Evolutionary conservation across 108 stramenopile genomes (phyloP).

Genomic region (Conticribra weissflogii): DNA sequence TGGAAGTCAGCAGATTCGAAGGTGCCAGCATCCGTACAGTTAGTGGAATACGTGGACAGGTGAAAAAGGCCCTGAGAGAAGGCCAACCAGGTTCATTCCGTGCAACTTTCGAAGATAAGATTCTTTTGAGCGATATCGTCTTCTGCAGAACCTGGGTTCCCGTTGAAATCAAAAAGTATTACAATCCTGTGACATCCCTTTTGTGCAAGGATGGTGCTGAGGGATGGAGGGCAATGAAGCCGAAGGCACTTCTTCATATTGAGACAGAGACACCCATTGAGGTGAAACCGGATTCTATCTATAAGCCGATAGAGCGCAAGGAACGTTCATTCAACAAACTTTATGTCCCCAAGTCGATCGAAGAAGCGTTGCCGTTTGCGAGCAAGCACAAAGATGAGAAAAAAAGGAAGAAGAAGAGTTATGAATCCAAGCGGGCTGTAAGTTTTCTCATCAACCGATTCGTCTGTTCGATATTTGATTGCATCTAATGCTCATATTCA

Average conservation of each 20-base stretch:
- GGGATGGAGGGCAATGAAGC: constrained; percentile 91
- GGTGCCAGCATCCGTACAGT: constrained; percentile 96
- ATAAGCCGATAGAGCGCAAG: constrained; percentile 94
- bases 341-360: constrained; percentile 86
- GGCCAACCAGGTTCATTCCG: constrained; percentile 93
- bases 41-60: constrained; percentile 94
- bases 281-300: constrained; percentile 95
- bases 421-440: constrained; percentile 80
- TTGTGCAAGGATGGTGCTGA: constrained; percentile 58
- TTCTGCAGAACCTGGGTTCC: constrained; percentile 99
- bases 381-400: constrained; percentile 91
- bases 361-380: constrained; percentile 91
- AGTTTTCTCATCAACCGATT: constrained; percentile 1
- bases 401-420: constrained; percentile 74
- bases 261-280: constrained; percentile 91
- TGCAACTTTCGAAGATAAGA: constrained; percentile 99
- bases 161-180: constrained; percentile 91
- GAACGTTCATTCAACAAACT: constrained; percentile 85
- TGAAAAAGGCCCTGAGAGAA: constrained; percentile 93
- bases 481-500: constrained; percentile 7
- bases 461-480: not conserved
- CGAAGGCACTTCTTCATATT: constrained; percentile 89
- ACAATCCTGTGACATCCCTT: constrained; percentile 95
- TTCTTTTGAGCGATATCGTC: constrained; percentile 95
- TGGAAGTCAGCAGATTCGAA: constrained; percentile 95